Percentiles rank a stretch among this genome's conserved stretches.
These are phyloP conservation scores for Sphagnum tenellum DNA, from an alignment of 225 moss, liverwort and hornwort species.

Conservation along the genomic window DNA sequence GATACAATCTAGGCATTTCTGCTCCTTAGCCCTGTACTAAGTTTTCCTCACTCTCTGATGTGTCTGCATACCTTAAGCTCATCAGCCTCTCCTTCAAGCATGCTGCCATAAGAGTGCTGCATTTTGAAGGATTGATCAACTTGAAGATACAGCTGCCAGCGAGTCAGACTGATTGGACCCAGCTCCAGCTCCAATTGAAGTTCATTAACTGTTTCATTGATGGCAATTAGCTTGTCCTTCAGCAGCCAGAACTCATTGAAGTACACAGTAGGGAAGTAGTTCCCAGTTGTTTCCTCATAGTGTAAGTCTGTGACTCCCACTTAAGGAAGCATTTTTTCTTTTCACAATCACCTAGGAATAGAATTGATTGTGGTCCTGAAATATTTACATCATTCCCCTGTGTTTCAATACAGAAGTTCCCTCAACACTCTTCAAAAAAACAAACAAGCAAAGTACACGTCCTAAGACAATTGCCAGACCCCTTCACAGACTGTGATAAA, in stretches of 20 bases:
- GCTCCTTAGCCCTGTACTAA: too few species aligned
- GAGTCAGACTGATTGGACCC: conserved; percentile 70
- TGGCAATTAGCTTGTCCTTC: conserved; percentile 59
- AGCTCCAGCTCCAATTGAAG: conserved; percentile 60
- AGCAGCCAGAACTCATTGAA: conserved; percentile 96
- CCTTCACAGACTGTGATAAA: too few species aligned
- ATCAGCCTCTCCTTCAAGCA: conserved; percentile 95
- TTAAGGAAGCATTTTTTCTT: conserved; percentile 1
- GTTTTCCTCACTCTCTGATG: neutral
- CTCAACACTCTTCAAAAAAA: too few species aligned
- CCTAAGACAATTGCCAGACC: too few species aligned
- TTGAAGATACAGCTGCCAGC: conserved; percentile 92
- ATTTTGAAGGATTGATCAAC: conserved; percentile 88
- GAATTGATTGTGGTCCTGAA: too few species aligned
- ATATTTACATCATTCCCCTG: too few species aligned
- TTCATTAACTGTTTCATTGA: conserved; percentile 75
- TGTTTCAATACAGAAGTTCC: too few species aligned
- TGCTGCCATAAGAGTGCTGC: conserved; percentile 85
- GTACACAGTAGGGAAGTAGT: conserved; percentile 75
- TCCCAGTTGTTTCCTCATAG: conserved; percentile 49
- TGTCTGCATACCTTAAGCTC: conserved; percentile 60
- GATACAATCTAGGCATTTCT: too few species aligned
- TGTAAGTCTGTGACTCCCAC: conserved; percentile 31
- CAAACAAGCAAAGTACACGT: too few species aligned
- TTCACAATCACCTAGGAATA: too few species aligned